Evolutionary conservation across 257 asterid genomes (phyloP).

Genomic region (Solanum habrochaites): DNA sequence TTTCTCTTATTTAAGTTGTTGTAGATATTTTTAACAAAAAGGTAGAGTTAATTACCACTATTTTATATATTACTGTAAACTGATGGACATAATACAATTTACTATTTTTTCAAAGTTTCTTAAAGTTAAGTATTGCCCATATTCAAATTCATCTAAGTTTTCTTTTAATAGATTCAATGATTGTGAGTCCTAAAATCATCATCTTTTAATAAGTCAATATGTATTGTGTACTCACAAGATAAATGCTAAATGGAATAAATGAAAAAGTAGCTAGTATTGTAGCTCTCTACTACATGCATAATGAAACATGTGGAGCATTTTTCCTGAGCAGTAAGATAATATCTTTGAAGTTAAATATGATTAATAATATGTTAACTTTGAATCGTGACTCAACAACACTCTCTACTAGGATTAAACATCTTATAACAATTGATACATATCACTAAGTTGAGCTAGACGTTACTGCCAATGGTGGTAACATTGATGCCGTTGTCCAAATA

Average conservation of each 20-base stretch:
- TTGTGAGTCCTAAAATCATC: neutral
- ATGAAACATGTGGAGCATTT: neutral
- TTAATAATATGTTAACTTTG: neutral
- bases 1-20: no score
- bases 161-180: no score
- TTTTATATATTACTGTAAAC: no score
- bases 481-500: neutral
- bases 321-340: neutral
- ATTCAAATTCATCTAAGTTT: no score
- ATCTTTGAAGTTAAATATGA: neutral
- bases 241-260: neutral
- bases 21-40: no score
- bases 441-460: neutral
- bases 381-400: neutral
- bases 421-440: neutral
- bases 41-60: no score
- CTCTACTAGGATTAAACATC: neutral
- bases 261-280: neutral
- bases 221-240: neutral
- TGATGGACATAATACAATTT: no score
- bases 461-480: neutral
- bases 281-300: neutral
- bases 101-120: no score
- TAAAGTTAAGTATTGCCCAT: no score
- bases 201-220: neutral